Percentiles rank a stretch among this genome's conserved stretches.
Conservation (phyloP, 2,329 filamentous ascomycete genomes). For the Apiospora sp. region DNA sequence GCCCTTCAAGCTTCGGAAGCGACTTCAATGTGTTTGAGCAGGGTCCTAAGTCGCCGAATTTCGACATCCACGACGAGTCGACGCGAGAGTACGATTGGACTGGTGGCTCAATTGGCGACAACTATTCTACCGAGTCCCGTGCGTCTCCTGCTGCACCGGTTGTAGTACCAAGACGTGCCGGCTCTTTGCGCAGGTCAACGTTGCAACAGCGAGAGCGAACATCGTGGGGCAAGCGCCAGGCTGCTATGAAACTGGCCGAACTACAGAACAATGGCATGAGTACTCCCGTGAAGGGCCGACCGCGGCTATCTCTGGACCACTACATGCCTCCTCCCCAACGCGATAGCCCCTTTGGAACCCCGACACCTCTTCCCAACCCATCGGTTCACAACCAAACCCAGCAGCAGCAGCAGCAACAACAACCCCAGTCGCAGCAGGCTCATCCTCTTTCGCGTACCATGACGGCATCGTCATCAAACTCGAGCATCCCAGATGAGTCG, state of each 20-base stretch:
- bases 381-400: slow-evolving; percentile 59
- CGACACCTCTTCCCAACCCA: slow-evolving; percentile 59
- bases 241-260: slow-evolving; percentile 62
- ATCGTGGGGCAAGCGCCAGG: slow-evolving; percentile 67
- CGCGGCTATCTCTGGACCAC: slow-evolving; percentile 81
- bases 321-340: slow-evolving; percentile 70
- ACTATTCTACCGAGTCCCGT: slow-evolving; percentile 48
- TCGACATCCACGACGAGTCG: slow-evolving; percentile 61
- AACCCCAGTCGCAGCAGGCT: slow-evolving; percentile 57
- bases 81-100: slow-evolving; percentile 63
- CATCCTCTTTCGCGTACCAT: slow-evolving; percentile 89
- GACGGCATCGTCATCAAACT: slow-evolving; percentile 85
- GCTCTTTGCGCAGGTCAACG: slow-evolving; percentile 85
- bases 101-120: slow-evolving; percentile 37
- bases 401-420: slow-evolving; percentile 9
- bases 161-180: slow-evolving; percentile 72
- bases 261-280: slow-evolving; percentile 61
- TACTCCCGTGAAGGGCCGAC: slow-evolving; percentile 66
- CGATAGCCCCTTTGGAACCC: slow-evolving; percentile 70
- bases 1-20: slow-evolving; percentile 67
- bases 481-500: slow-evolving; percentile 75
- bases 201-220: slow-evolving; percentile 82
- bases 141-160: slow-evolving; percentile 55
- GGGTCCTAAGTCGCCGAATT: slow-evolving; percentile 47
- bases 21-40: slow-evolving; percentile 82